These are phyloP conservation scores for Lentinula guzmanii DNA, from an alignment of 768 basidiomycete genomes.

Conservation along the genomic window DNA sequence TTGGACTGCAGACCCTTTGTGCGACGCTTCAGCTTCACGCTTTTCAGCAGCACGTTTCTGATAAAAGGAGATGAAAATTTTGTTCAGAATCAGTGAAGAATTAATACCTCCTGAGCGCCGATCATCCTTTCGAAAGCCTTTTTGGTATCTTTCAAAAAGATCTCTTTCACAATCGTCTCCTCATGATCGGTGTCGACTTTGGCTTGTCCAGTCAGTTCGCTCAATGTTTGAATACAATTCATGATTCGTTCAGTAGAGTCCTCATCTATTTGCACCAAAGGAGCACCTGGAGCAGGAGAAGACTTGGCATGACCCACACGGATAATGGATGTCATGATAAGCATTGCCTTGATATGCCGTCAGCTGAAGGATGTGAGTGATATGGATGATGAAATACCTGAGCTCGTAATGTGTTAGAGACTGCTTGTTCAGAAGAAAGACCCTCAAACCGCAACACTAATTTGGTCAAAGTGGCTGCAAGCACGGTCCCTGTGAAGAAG, in stretches of 20 bases:
- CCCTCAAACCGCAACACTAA: conserved; percentile 67
- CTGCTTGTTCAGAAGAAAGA: conserved; percentile 34
- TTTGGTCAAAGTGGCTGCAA: conserved; percentile 89
- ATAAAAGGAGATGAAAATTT: not conserved
- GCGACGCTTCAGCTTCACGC: conserved; percentile 72
- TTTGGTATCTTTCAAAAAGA: conserved; percentile 84
- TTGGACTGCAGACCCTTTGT: conserved; percentile 64
- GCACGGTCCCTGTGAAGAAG: conserved; percentile 91
- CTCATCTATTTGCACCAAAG: conserved; percentile 69
- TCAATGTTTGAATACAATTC: conserved; percentile 92
- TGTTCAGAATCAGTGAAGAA: not conserved
- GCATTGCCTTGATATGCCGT: conserved; percentile 65
- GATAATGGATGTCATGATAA: conserved; percentile 96
- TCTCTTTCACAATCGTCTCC: conserved; percentile 48
- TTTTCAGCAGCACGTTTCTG: conserved; percentile 90
- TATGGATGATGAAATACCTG: conserved; percentile 44
- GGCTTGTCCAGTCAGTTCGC: conserved; percentile 54
- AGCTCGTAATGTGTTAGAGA: conserved; percentile 74
- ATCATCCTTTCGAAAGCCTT: conserved; percentile 93
- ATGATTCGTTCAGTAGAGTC: conserved; percentile 95
- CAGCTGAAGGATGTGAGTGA: not conserved
- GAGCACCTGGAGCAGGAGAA: conserved; percentile 55
- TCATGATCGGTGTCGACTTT: conserved; percentile 14
- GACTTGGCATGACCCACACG: conserved; percentile 98
- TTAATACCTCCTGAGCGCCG: conserved; percentile 79